Base-by-base conservation (phyloP, 352 stramenopile species). In the Achlya hypogyna region DNA sequence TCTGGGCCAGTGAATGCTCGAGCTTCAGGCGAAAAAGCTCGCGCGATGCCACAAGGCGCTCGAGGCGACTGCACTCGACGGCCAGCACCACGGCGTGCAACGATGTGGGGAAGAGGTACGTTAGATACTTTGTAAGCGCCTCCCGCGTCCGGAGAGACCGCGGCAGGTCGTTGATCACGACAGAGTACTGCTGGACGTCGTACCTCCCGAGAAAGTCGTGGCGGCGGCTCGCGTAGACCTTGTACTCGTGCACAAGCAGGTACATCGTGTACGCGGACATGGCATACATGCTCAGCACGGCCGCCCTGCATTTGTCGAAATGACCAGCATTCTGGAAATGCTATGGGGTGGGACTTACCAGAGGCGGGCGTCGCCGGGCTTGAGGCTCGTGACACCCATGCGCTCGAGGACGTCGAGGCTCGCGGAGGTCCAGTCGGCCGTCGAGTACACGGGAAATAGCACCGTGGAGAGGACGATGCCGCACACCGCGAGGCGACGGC, bases 81-180 rank as follows among this genome's bases (percentile, higher is more conserved):
- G 83, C 79, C 14, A 93, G 79, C 60, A 89, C 89, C 10, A 89
- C 81, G 47, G 84, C 66, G 1, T 89, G 64, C 10, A 93, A 78
- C 0, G 80, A 81, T 22, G 78, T 77, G 2, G 84, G 84, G 53
- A 91, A 93, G 0, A 93, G 71, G 43, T 83, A 58, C 40, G 91
- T 75, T 40, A 93, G 58, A 62, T 91, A 93, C 64, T 88, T 91
- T 29, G 75, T 79, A 49, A 93, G 70, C 31, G 81, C 90, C 59
- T 91, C 79, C 42, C 86, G 77, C 31, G 82, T 91, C 53, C 79
- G 81, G 6, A 93, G 71, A 38, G 90, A 77, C 12, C 77, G 75
- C n/a, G 84, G 84, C 18, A 93, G 69, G 1, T 79, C 84, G 58
- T 88, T 88, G 27, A 93, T 70, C 29, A 90, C 76, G 56, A 93